Evolutionary conservation across 2,329 filamentous ascomycete genomes (phyloP).

Genomic region (Aspergillus sp.): DNA sequence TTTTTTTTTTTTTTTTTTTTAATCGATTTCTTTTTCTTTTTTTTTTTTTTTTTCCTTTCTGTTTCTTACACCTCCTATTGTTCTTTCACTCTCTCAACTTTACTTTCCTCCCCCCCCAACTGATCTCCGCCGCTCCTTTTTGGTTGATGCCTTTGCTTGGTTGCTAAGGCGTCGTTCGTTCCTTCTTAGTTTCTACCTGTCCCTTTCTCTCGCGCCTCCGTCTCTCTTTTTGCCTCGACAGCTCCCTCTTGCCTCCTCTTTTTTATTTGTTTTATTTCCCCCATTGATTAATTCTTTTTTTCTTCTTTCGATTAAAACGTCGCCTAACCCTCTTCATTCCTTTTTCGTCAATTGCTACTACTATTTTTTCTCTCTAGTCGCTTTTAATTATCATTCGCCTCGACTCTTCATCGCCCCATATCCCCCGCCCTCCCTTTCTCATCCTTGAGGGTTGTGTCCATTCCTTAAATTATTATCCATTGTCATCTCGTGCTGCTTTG

Average conservation of each 20-base stretch:
- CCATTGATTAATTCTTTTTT: slow-evolving; percentile 18
- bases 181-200: slow-evolving; percentile 16
- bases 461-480: slow-evolving; percentile 5
- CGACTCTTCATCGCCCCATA: slow-evolving; percentile 9
- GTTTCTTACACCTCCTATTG: background rate
- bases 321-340: slow-evolving; percentile 9
- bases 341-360: slow-evolving; percentile 5
- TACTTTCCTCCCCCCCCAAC: background rate
- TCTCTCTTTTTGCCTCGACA: slow-evolving; percentile 24
- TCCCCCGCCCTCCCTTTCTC: slow-evolving; percentile 5
- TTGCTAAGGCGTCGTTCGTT: slow-evolving; percentile 22
- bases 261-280: slow-evolving; percentile 17
- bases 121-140: slow-evolving; percentile 2
- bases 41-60: background rate
- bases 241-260: slow-evolving; percentile 17
- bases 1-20: background rate
- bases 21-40: background rate
- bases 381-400: slow-evolving; percentile 10
- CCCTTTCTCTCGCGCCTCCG: slow-evolving; percentile 20
- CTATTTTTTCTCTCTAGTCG: slow-evolving; percentile 1
- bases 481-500: slow-evolving; percentile 6
- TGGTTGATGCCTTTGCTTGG: slow-evolving; percentile 15
- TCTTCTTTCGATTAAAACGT: slow-evolving; percentile 11
- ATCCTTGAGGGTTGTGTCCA: slow-evolving; percentile 8
- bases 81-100: background rate